Evolutionary conservation across 257 asterid genomes (phyloP).

Genomic region (Buddleja alternifolia): DNA sequence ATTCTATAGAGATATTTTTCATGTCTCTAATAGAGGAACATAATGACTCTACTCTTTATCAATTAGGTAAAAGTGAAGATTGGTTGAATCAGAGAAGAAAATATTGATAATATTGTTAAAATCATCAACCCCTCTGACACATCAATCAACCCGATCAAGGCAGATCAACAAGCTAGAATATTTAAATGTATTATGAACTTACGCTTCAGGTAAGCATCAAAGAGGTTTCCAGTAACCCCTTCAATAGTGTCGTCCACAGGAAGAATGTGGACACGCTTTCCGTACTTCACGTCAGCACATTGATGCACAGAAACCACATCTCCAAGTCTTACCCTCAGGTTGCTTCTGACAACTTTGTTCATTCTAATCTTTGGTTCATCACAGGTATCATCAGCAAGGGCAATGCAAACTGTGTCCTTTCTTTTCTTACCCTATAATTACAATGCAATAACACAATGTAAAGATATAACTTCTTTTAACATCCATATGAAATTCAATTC

Average conservation of each 20-base stretch:
- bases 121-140: background rate
- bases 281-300: slow-evolving; percentile 86
- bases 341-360: slow-evolving; percentile 79
- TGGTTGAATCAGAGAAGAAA: slow-evolving; percentile 1
- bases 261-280: slow-evolving; percentile 85
- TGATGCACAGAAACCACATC: slow-evolving; percentile 88
- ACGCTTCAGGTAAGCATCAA: slow-evolving; percentile 79
- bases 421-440: slow-evolving; percentile 72
- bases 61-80: background rate
- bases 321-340: slow-evolving; percentile 87
- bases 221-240: slow-evolving; percentile 78
- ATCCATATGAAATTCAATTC: background rate
- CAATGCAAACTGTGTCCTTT: slow-evolving; percentile 71
- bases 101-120: background rate
- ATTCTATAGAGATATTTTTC: background rate
- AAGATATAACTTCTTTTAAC: background rate
- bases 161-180: background rate
- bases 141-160: background rate
- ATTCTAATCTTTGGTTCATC: slow-evolving; percentile 81
- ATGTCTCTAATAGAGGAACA: background rate
- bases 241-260: slow-evolving; percentile 80
- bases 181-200: slow-evolving; percentile 30
- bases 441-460: background rate
- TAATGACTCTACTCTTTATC: background rate
- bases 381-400: slow-evolving; percentile 77